Conservation (phyloP, 75 land plant species). For the Chamaecyparis obtusa region DNA sequence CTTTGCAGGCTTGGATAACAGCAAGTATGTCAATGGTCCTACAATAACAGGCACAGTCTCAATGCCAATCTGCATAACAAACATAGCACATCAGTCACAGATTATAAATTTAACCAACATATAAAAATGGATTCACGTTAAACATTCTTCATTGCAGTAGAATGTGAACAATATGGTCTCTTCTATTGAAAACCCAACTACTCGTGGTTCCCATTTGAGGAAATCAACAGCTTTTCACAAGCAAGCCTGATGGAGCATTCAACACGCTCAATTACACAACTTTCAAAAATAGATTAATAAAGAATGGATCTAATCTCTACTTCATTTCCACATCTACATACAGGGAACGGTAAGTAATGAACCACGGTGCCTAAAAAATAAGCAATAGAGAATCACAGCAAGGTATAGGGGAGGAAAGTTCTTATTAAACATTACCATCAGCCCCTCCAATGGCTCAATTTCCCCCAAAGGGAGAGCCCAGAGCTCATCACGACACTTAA, state of each 20-base stretch:
- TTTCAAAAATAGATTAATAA: too few species aligned
- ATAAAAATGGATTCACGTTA: background rate
- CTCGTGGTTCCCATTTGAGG: background rate
- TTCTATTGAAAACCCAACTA: background rate
- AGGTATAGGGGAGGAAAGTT: too few species aligned
- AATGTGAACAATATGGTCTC: background rate
- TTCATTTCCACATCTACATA: background rate
- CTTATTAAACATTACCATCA: too few species aligned
- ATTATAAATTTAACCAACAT: background rate
- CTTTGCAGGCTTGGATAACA: slow-evolving; percentile 25
- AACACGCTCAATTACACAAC: background rate
- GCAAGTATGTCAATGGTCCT: slow-evolving; percentile 27
- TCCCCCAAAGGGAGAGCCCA: too few species aligned
- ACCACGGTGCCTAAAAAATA: too few species aligned
- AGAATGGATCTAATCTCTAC: background rate
- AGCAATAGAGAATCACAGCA: too few species aligned
- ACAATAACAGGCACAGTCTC: slow-evolving; percentile 35
- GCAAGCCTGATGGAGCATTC: background rate
- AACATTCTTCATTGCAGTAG: background rate
- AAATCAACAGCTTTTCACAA: background rate
- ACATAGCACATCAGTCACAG: background rate
- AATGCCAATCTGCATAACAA: slow-evolving; percentile 27
- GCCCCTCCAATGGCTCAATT: too few species aligned
- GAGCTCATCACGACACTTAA: background rate
- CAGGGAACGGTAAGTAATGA: background rate